phyloP scores from a whole-genome alignment of 768 basidiomycete genomes.

The Pisolithus marmoratus region DNA sequence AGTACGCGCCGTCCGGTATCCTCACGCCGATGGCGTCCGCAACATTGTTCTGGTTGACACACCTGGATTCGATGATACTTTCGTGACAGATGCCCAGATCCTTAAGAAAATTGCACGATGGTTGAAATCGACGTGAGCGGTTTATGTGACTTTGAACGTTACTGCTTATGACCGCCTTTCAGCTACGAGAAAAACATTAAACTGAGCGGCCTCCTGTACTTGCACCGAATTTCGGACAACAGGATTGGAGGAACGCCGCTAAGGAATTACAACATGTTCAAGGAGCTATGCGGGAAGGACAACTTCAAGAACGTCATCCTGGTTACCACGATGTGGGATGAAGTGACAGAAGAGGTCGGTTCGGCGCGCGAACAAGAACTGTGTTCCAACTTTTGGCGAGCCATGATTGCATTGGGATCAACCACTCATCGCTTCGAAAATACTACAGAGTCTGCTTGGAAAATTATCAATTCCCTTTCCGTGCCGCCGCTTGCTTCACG shows the following conservation, averaged over 20 bases:
- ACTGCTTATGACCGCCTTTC: background rate
- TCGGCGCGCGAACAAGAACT: constrained; percentile 25
- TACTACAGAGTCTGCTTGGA: constrained; percentile 21
- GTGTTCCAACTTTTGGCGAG: constrained; percentile 22
- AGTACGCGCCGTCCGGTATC: constrained; percentile 10
- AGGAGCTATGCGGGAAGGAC: constrained; percentile 16
- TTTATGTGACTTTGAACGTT: background rate
- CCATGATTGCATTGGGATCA: constrained; percentile 24
- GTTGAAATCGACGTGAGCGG: constrained; percentile 21
- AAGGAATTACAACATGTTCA: constrained; percentile 29
- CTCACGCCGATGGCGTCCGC: constrained; percentile 13
- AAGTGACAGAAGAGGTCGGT: constrained; percentile 11
- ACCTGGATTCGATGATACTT: constrained; percentile 23
- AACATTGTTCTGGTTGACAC: constrained; percentile 13
- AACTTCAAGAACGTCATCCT: constrained; percentile 26
- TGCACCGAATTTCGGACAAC: constrained; percentile 15
- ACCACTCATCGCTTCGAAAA: constrained; percentile 17
- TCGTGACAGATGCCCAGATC: constrained; percentile 17
- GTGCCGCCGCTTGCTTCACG: background rate
- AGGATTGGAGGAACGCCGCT: constrained; percentile 23
- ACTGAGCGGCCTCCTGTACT: constrained; percentile 28
- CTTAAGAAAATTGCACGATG: constrained; percentile 21
- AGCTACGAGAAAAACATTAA: constrained; percentile 23
- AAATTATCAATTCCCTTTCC: constrained; percentile 17
- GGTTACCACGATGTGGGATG: constrained; percentile 33